Evolutionary conservation across 805 yeast genomes (phyloP), one percentile per base, ranked within the genome.

Genomic region (Peterozyma xylosa): DNA sequence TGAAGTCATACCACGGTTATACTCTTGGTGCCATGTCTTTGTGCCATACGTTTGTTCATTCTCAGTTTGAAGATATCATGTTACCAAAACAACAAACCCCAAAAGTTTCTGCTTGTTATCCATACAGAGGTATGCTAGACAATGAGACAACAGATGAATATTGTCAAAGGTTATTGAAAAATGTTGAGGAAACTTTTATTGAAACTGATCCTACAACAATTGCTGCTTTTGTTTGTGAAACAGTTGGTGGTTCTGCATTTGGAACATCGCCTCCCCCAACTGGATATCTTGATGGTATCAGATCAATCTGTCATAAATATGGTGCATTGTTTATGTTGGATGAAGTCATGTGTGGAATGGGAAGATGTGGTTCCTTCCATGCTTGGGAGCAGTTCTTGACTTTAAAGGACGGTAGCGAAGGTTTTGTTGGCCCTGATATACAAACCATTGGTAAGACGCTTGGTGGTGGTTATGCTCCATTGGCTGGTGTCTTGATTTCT

Each of bases 301-400:
- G 71, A 39, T 66, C 58, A 30, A 53, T 75, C 27, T 70, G 77
- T 52, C 69, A 71, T 55, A 74, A 73, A 53, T 73, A 73, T 54
- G 78, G 71, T 33, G 64, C 71, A 35, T 56, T 74, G 34, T 58
- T 74, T 45, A 58, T 71, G 54, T 58, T 72, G 40, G 80, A 75
- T 48, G 80, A 75, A 57, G 74, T 73, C 30, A 73, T 74, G 78
- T 73, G 76, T 53, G 80, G 80, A 17, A 66, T 73, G 29, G 78
- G 78, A 27, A 66, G 80, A 55, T 57, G 66, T 47, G 78, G 79
- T 33, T 62, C 63, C 18, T 62, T 68, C 34, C 66, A 67, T 56
- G 72, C 76, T 35, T 73, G 70, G 71, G 73, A 70, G 51, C 67
- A 65, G 49, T 64, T 48, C 42, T 44, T 63, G 36, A 60, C 57